phyloP scores from a whole-genome alignment of 805 yeast genomes.

The Candida boidinii region DNA sequence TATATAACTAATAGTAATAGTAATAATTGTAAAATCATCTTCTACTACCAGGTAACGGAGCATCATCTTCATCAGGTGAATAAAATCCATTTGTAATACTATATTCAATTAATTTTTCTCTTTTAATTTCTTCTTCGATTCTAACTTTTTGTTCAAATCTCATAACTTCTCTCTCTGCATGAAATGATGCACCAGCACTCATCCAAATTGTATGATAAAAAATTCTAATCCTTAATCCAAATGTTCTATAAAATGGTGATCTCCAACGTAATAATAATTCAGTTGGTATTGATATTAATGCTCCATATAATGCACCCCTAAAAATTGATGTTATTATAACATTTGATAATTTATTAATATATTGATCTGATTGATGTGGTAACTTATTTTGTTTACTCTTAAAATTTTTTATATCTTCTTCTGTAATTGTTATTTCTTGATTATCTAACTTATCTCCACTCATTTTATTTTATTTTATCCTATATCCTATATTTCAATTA shows the following conservation, averaged over 20 bases:
- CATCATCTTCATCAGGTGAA: conserved; percentile 21
- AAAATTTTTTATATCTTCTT: too few relatives aligned
- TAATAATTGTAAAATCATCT: too few relatives aligned
- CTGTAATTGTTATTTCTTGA: too few relatives aligned
- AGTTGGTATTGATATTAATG: conserved; percentile 27
- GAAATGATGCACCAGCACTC: conserved; percentile 26
- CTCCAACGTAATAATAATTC: conserved; percentile 27
- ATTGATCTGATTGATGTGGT: conserved; percentile 16
- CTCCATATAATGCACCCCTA: conserved; percentile 28
- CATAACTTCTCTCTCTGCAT: conserved; percentile 26
- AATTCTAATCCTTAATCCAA: conserved; percentile 26
- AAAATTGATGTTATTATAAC: conserved; percentile 24
- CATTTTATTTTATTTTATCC: too few relatives aligned
- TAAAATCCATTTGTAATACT: conserved; percentile 25
- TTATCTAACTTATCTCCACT: too few relatives aligned
- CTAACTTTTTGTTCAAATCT: conserved; percentile 22
- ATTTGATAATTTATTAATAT: conserved; percentile 16
- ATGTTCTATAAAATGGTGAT: conserved; percentile 27
- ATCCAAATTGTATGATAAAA: conserved; percentile 30
- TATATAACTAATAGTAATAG: too few relatives aligned
- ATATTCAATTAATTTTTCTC: conserved; percentile 23
- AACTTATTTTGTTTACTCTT: conserved; percentile 5
- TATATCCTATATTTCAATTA: too few relatives aligned
- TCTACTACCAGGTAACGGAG: too few relatives aligned
- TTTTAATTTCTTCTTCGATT: conserved; percentile 22